Evolutionary conservation across 106 monocot genomes (phyloP).

Genomic region (Dendrobium huoshanense): DNA sequence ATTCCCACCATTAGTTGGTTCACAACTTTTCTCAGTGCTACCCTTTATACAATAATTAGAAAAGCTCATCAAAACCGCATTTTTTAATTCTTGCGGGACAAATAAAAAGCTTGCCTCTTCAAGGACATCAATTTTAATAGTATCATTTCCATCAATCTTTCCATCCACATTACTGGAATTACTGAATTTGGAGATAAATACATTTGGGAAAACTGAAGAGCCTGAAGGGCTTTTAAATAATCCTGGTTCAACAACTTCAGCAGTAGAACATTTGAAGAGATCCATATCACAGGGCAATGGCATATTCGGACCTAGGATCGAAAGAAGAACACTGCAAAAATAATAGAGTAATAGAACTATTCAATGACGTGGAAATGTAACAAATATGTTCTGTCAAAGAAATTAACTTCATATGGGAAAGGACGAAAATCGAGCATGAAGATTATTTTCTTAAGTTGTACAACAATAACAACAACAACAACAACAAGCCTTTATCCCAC

Average conservation of each 20-base stretch:
- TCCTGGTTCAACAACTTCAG: slow-evolving; percentile 34
- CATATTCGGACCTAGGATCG: slow-evolving; percentile 68
- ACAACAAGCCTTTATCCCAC: too few relatives aligned
- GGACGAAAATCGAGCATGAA: background rate
- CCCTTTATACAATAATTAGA: slow-evolving; percentile 16
- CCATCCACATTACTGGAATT: slow-evolving; percentile 37
- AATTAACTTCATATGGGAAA: background rate
- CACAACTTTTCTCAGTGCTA: slow-evolving; percentile 8
- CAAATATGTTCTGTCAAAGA: background rate
- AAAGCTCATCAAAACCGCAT: slow-evolving; percentile 27
- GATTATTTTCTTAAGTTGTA: background rate
- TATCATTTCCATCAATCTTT: slow-evolving; percentile 45
- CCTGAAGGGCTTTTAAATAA: slow-evolving; percentile 18
- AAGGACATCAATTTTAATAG: slow-evolving; percentile 27
- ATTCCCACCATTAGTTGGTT: slow-evolving; percentile 10
- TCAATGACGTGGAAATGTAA: background rate
- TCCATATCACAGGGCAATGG: slow-evolving; percentile 55
- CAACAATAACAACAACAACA: too few relatives aligned
- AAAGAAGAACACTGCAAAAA: slow-evolving; percentile 75
- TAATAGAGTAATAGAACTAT: background rate
- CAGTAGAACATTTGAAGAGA: slow-evolving; percentile 25
- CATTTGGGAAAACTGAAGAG: slow-evolving; percentile 12
- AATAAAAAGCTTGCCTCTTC: slow-evolving; percentile 58
- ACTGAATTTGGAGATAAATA: slow-evolving; percentile 13
- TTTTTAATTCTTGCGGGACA: slow-evolving; percentile 73